Conservation (phyloP, 1,284 basidiomycete genomes). For the Neotropicomus parvogracilis region DNA sequence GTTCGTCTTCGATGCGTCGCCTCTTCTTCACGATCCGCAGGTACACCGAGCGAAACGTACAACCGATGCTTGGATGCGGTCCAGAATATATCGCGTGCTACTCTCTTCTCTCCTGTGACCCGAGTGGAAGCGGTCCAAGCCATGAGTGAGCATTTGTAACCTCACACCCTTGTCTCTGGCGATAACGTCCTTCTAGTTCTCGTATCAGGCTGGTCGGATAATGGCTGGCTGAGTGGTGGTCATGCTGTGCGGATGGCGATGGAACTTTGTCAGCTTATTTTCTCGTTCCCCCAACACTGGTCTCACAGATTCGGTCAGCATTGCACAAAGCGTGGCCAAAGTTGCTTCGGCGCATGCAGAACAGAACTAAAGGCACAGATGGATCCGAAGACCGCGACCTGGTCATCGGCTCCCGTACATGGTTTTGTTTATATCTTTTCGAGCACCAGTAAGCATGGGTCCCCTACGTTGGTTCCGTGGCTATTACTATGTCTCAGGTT, state of each 20-base stretch:
- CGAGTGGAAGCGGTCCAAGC: slow-evolving; percentile 84
- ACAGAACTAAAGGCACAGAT: slow-evolving; percentile 54
- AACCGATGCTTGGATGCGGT: slow-evolving; percentile 74
- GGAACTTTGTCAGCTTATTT: slow-evolving; percentile 64
- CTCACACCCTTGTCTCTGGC: neutral
- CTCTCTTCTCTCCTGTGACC: slow-evolving; percentile 79
- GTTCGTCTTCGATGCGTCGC: slow-evolving; percentile 19
- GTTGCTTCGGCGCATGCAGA: slow-evolving; percentile 72
- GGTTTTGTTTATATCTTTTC: slow-evolving; percentile 89
- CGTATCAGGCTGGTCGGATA: slow-evolving; percentile 87
- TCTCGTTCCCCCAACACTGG: slow-evolving; percentile 7
- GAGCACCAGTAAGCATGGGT: slow-evolving; percentile 76
- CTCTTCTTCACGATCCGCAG: slow-evolving; percentile 31
- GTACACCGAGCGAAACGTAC: slow-evolving; percentile 64
- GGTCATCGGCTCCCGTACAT: slow-evolving; percentile 77
- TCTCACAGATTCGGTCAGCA: slow-evolving; percentile 41
- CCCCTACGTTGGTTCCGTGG: neutral
- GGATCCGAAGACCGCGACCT: slow-evolving; percentile 70
- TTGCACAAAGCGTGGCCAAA: slow-evolving; percentile 88
- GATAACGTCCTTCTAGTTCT: slow-evolving; percentile 50
- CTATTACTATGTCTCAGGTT: slow-evolving; percentile 45
- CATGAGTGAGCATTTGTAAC: slow-evolving; percentile 63
- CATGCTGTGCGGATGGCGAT: slow-evolving; percentile 93
- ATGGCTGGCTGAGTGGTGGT: slow-evolving; percentile 87
- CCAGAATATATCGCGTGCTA: slow-evolving; percentile 77